These are phyloP conservation scores for Plasmodium ovale DNA, from an alignment of 169 alveolate genomes.

Conservation along the genomic window DNA sequence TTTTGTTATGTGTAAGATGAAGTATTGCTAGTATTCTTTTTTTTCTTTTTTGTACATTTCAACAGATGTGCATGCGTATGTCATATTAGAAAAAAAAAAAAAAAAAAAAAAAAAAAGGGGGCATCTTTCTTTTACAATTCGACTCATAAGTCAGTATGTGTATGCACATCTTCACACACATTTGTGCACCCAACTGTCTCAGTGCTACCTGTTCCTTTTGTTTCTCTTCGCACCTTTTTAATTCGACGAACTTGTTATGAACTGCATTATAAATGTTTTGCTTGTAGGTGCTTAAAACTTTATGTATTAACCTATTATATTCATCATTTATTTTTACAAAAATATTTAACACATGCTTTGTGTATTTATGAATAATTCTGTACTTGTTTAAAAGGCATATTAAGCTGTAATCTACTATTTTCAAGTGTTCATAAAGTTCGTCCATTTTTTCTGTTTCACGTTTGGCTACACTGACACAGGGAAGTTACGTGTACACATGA, in stretches of 20 bases:
- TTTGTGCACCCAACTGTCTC: too few relatives aligned
- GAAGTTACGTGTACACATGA: too few relatives aligned
- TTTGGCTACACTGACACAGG: too few relatives aligned
- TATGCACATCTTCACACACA: too few relatives aligned
- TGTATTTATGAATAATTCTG: conserved; percentile 27
- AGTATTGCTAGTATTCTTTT: background rate
- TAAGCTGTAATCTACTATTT: conserved; percentile 51
- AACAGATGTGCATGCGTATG: background rate
- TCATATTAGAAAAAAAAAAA: background rate
- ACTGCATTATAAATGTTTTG: conserved; percentile 50
- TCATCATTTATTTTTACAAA: conserved; percentile 31
- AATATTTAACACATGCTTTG: conserved; percentile 10
- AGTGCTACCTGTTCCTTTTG: conserved; percentile 45
- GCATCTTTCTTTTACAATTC: background rate
- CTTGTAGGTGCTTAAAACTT: conserved; percentile 13
- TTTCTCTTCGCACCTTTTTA: conserved; percentile 26
- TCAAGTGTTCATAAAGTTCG: conserved; percentile 58
- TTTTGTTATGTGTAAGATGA: background rate
- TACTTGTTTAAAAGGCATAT: conserved; percentile 56
- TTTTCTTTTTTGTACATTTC: background rate
- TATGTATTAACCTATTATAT: conserved; percentile 49
- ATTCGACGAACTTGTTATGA: conserved; percentile 40
- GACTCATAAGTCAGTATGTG: too few relatives aligned
- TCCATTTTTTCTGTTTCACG: too few relatives aligned
- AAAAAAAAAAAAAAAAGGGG: background rate